phyloP scores from a whole-genome alignment of 768 basidiomycete genomes.

The Daedaleopsis sinensis region DNA sequence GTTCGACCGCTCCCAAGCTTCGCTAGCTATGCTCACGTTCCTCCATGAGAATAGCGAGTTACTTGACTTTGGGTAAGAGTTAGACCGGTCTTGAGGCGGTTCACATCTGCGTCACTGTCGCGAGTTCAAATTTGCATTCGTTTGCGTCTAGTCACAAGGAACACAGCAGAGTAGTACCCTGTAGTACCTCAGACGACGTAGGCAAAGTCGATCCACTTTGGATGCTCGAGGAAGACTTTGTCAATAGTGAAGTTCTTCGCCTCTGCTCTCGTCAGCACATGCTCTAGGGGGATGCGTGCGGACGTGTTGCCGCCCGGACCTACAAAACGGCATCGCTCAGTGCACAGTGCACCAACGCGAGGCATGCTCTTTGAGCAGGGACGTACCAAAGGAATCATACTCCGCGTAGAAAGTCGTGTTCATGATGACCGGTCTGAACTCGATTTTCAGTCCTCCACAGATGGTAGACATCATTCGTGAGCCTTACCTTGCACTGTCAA shows the following conservation, averaged over 20 bases:
- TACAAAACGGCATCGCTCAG: constrained; percentile 20
- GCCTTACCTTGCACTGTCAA: constrained; percentile 43
- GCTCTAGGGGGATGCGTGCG: constrained; percentile 47
- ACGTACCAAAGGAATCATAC: constrained; percentile 52
- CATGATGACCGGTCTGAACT: constrained; percentile 46
- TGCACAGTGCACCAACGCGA: background rate
- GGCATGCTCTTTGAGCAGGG: background rate
- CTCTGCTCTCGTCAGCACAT: constrained; percentile 45
- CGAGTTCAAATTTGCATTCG: too few relatives aligned
- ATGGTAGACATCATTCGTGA: background rate
- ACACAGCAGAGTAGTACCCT: background rate
- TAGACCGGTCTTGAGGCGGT: too few relatives aligned
- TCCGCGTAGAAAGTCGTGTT: constrained; percentile 64
- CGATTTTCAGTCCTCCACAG: background rate
- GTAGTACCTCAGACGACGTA: constrained; percentile 41
- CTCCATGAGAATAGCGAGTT: background rate
- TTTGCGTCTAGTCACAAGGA: too few relatives aligned
- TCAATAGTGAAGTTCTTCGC: constrained; percentile 47
- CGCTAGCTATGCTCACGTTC: background rate
- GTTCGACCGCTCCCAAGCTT: too few relatives aligned
- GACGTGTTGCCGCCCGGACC: constrained; percentile 58
- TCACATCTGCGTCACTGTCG: too few relatives aligned
- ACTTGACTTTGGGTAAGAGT: too few relatives aligned
- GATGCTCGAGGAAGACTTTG: constrained; percentile 52
- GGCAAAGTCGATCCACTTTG: constrained; percentile 57